These are phyloP conservation scores for Lenzites betulinus DNA, from an alignment of 768 basidiomycete genomes.

Conservation along the genomic window DNA sequence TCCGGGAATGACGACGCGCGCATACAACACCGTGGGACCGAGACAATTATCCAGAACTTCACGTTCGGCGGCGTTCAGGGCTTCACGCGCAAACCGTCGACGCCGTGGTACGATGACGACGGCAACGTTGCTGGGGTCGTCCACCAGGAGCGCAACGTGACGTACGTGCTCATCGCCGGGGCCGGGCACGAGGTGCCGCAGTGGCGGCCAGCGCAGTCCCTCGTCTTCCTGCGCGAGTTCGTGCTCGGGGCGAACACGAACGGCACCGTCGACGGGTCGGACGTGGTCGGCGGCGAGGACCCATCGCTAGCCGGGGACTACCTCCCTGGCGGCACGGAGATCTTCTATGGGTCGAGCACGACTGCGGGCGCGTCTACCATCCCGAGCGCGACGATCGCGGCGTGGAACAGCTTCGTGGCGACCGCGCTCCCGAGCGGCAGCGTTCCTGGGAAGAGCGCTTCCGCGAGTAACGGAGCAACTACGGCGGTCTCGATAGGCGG, in stretches of 20 bases:
- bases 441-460: too few relatives aligned
- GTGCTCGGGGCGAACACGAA: conserved; percentile 61
- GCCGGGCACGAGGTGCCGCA: conserved; percentile 44
- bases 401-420: conserved; percentile 35
- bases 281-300: conserved; percentile 54
- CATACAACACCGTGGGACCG: conserved; percentile 59
- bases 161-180: conserved; percentile 39
- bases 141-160: conserved; percentile 69
- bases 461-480: too few relatives aligned
- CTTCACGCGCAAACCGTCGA: conserved; percentile 67
- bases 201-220: conserved; percentile 50
- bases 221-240: conserved; percentile 65
- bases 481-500: too few relatives aligned
- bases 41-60: conserved; percentile 59
- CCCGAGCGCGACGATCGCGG: conserved; percentile 32
- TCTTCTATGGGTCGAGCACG: conserved; percentile 50
- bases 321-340: conserved; percentile 53
- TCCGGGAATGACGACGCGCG: conserved; percentile 73
- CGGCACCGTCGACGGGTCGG: conserved; percentile 46
- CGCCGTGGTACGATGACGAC: conserved; percentile 63
- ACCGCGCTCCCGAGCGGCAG: too few relatives aligned
- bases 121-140: conserved; percentile 66
- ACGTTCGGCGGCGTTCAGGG: conserved; percentile 78
- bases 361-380: conserved; percentile 31
- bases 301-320: conserved; percentile 44